phyloP scores from a whole-genome alignment of 1,284 basidiomycete species.

The Malassezia equina region DNA sequence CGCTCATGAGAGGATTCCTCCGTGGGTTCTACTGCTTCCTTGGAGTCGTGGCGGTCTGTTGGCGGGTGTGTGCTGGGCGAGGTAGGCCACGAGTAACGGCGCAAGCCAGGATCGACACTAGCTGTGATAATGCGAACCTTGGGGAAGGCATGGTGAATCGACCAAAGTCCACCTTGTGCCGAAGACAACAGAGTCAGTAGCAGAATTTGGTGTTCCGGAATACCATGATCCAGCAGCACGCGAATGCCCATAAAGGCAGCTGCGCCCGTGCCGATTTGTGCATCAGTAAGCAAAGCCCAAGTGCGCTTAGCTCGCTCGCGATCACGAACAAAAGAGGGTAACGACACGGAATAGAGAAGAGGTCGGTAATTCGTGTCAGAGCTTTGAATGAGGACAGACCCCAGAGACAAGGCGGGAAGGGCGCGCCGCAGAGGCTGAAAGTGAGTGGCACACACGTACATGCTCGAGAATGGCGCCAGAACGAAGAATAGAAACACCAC shows the following conservation, averaged over 20 bases:
- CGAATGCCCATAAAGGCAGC: conserved; percentile 92
- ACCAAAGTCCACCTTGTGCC: conserved; percentile 64
- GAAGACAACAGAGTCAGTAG: conserved; percentile 72
- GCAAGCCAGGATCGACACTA: conserved; percentile 38
- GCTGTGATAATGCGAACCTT: conserved; percentile 40
- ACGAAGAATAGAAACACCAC: conserved; percentile 9
- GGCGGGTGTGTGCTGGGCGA: neutral
- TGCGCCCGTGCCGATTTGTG: conserved; percentile 90
- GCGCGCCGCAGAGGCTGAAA: conserved; percentile 74
- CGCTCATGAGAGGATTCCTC: conserved; percentile 16
- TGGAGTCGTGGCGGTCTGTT: neutral
- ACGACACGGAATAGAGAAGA: conserved; percentile 66
- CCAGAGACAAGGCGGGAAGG: conserved; percentile 73
- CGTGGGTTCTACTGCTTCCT: neutral
- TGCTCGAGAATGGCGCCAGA: conserved; percentile 47
- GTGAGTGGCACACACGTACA: conserved; percentile 60
- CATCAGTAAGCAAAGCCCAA: conserved; percentile 83
- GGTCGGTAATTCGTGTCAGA: conserved; percentile 77
- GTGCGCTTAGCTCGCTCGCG: conserved; percentile 53
- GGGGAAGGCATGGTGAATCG: conserved; percentile 72
- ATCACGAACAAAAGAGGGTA: conserved; percentile 55
- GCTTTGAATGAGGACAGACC: conserved; percentile 77
- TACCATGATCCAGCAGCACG: conserved; percentile 89
- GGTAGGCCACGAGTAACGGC: conserved; percentile 21
- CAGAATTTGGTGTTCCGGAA: conserved; percentile 59